These are phyloP conservation scores for Gaertneriomyces sp. DNA, from an alignment of 192 early-diverging fungal species.

Conservation along the genomic window DNA sequence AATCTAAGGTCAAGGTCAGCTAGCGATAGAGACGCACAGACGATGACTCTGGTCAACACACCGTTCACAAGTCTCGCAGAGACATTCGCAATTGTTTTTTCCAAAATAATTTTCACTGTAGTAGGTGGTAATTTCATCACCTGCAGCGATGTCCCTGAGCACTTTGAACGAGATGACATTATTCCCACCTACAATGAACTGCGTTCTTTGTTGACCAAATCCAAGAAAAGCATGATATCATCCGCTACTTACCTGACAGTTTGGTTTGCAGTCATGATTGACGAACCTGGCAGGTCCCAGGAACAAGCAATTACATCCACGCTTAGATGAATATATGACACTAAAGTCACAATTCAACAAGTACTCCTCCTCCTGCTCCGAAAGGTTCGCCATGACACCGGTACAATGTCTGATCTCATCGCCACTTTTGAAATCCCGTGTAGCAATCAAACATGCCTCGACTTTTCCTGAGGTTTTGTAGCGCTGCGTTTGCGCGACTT, in stretches of 20 bases:
- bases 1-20: background rate
- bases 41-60: conserved; percentile 18
- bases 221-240: background rate
- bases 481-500: conserved; percentile 55
- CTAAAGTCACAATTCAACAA: conserved; percentile 58
- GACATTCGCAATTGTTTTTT: conserved; percentile 60
- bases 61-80: conserved; percentile 71
- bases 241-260: conserved; percentile 44
- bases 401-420: conserved; percentile 45
- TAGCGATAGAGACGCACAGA: background rate
- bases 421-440: conserved; percentile 45
- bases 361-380: conserved; percentile 39
- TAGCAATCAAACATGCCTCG: conserved; percentile 48
- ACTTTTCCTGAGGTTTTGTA: conserved; percentile 52
- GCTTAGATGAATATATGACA: conserved; percentile 61
- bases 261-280: conserved; percentile 73
- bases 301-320: conserved; percentile 57
- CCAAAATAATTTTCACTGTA: conserved; percentile 72
- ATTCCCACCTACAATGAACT: conserved; percentile 28
- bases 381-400: conserved; percentile 55
- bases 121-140: conserved; percentile 68
- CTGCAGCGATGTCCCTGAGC: conserved; percentile 57
- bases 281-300: conserved; percentile 71
- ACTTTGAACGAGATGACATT: conserved; percentile 65
- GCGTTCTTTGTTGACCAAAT: background rate